Evolutionary conservation across 257 asterid species (phyloP).

Genomic region (Solanum boliviense): DNA sequence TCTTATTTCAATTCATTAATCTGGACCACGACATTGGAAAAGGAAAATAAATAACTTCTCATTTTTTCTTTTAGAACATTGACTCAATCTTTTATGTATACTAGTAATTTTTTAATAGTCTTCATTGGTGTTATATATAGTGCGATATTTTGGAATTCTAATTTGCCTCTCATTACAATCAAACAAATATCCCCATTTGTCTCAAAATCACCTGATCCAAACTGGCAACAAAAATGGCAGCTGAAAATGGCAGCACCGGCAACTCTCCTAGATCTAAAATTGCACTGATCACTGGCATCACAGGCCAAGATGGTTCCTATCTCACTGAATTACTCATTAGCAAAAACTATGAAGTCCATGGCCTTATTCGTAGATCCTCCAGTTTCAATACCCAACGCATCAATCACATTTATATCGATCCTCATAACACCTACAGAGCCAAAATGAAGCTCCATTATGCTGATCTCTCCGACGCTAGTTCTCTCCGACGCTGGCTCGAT

Average conservation of each 20-base stretch:
- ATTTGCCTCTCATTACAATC: not conserved
- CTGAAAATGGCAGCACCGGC: constrained; percentile 20
- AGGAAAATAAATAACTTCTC: not conserved
- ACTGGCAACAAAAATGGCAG: constrained; percentile 8
- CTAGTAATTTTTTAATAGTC: not conserved
- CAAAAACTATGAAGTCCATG: constrained; percentile 88
- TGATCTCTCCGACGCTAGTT: constrained; percentile 93
- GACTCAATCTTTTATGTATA: not conserved
- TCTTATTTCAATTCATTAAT: no score
- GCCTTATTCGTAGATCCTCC: constrained; percentile 91
- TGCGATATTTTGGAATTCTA: not conserved
- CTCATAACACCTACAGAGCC: constrained; percentile 83
- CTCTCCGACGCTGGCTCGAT: constrained; percentile 99
- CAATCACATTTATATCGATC: constrained; percentile 95
- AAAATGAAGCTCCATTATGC: constrained; percentile 95
- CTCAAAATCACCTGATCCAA: not conserved
- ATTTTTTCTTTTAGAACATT: not conserved
- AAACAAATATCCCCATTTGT: not conserved
- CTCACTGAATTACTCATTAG: constrained; percentile 74
- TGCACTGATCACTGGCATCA: constrained; percentile 97
- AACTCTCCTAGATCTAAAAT: constrained; percentile 33
- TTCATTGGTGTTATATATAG: not conserved
- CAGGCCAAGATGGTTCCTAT: constrained; percentile 97
- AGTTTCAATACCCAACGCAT: constrained; percentile 96
- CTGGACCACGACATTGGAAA: not conserved